phyloP scores from a whole-genome alignment of 129 eudicot genomes.

The Escallonia rubra region DNA sequence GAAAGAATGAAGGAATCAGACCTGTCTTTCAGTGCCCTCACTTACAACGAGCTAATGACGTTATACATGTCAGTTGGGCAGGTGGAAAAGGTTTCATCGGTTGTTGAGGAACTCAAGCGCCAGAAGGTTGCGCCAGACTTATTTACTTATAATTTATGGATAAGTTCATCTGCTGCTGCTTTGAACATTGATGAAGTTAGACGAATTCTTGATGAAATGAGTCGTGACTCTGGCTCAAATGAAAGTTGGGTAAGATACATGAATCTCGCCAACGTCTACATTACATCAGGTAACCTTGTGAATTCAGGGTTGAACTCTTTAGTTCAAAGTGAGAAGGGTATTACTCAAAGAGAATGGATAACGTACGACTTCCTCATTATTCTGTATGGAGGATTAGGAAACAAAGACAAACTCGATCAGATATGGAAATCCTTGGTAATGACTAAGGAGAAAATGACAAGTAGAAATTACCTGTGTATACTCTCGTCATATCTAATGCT shows the following conservation, averaged over 20 bases:
- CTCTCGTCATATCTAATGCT: slow-evolving; percentile 78
- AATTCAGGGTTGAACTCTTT: slow-evolving; percentile 44
- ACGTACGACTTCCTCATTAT: slow-evolving; percentile 78
- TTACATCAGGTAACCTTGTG: slow-evolving; percentile 54
- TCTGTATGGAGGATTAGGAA: slow-evolving; percentile 65
- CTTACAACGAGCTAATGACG: slow-evolving; percentile 95
- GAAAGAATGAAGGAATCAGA: slow-evolving; percentile 47
- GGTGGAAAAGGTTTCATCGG: slow-evolving; percentile 70
- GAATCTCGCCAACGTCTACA: slow-evolving; percentile 66
- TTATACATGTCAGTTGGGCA: slow-evolving; percentile 82
- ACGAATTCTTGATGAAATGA: slow-evolving; percentile 72
- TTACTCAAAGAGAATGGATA: slow-evolving; percentile 81
- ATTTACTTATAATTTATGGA: slow-evolving; percentile 77
- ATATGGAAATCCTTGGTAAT: slow-evolving; percentile 75
- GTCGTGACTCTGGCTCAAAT: slow-evolving; percentile 28
- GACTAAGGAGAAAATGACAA: slow-evolving; percentile 76
- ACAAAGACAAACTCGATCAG: slow-evolving; percentile 67
- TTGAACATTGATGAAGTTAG: slow-evolving; percentile 59
- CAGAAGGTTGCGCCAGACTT: slow-evolving; percentile 66
- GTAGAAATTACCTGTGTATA: slow-evolving; percentile 65
- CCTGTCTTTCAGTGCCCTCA: slow-evolving; percentile 59
- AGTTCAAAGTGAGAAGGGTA: slow-evolving; percentile 66
- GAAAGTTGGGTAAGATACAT: slow-evolving; percentile 68
- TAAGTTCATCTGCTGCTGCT: slow-evolving; percentile 85
- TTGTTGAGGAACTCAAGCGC: slow-evolving; percentile 63